These are phyloP conservation scores for Hippophae rhamnoides DNA, from an alignment of 306 rosid species.

Conservation along the genomic window DNA sequence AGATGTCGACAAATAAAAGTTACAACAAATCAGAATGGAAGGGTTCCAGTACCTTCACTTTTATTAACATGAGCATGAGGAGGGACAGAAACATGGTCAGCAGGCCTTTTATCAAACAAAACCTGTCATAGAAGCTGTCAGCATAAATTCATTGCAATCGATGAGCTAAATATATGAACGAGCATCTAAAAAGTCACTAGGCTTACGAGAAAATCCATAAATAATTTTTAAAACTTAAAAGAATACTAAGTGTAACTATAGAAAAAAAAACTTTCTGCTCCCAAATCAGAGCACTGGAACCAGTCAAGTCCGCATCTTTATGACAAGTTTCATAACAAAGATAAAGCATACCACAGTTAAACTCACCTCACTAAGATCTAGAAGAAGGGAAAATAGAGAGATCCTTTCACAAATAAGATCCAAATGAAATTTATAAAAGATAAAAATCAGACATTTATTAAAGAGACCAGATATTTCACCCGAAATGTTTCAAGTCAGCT, in stretches of 20 bases:
- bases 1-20: background rate
- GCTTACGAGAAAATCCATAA: too few relatives aligned
- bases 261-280: too few relatives aligned
- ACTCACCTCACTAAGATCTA: too few relatives aligned
- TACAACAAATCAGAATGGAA: background rate
- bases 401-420: background rate
- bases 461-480: background rate
- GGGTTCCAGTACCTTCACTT: conserved; percentile 30
- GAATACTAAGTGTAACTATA: too few relatives aligned
- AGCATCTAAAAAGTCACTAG: background rate
- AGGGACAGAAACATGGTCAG: conserved; percentile 23
- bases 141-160: conserved; percentile 5
- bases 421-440: background rate
- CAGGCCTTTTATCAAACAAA: conserved; percentile 46
- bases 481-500: background rate
- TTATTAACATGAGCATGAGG: conserved; percentile 25
- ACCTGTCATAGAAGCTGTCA: conserved; percentile 35
- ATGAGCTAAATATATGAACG: background rate
- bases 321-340: too few relatives aligned
- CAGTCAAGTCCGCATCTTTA: too few relatives aligned
- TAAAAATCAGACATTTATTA: background rate
- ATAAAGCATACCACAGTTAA: too few relatives aligned
- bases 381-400: too few relatives aligned
- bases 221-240: too few relatives aligned
- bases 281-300: too few relatives aligned